These are phyloP conservation scores for Cladosporium sp. DNA, from an alignment of 2,329 filamentous ascomycete species.

Conservation along the genomic window DNA sequence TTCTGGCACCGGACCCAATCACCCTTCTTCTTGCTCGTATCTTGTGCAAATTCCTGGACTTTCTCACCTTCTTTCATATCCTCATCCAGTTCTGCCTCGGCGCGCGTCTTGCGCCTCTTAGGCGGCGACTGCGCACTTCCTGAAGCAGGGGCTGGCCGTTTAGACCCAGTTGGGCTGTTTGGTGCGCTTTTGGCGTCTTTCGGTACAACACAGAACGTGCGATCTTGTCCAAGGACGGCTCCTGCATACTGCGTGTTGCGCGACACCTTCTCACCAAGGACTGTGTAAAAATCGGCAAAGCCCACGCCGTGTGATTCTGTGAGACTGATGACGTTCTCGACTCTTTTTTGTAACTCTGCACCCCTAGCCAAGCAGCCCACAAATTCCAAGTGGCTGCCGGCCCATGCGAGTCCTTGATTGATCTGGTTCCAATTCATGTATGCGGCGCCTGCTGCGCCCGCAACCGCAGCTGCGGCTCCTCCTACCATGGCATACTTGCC, in stretches of 20 bases:
- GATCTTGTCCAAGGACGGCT: conserved; percentile 62
- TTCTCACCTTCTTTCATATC: conserved; percentile 28
- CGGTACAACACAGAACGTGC: conserved; percentile 87
- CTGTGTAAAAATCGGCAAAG: conserved; percentile 83
- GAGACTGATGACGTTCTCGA: conserved; percentile 64
- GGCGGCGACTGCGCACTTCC: conserved; percentile 13
- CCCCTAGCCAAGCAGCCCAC: conserved; percentile 83
- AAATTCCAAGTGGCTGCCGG: conserved; percentile 86
- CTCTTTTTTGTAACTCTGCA: conserved; percentile 72
- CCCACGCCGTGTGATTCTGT: conserved; percentile 64
- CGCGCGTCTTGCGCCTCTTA: conserved; percentile 21
- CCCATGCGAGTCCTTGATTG: conserved; percentile 72
- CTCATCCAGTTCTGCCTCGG: conserved; percentile 25
- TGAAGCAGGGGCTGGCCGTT: conserved; percentile 17
- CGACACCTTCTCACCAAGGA: conserved; percentile 62
- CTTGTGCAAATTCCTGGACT: conserved; percentile 31
- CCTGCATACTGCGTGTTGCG: conserved; percentile 49
- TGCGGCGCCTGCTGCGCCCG: conserved; percentile 78
- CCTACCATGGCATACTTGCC: conserved; percentile 82
- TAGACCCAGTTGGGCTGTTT: conserved; percentile 22
- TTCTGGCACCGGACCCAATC: conserved; percentile 72
- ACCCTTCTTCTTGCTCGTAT: conserved; percentile 35
- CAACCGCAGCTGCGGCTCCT: conserved; percentile 73
- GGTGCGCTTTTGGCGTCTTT: conserved; percentile 40
- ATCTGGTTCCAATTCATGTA: conserved; percentile 83